Percentiles rank a stretch among this genome's conserved stretches.
Evolutionary conservation across 1,139 yeast genomes (phyloP).

Genomic region (Ogataea hybrid): DNA sequence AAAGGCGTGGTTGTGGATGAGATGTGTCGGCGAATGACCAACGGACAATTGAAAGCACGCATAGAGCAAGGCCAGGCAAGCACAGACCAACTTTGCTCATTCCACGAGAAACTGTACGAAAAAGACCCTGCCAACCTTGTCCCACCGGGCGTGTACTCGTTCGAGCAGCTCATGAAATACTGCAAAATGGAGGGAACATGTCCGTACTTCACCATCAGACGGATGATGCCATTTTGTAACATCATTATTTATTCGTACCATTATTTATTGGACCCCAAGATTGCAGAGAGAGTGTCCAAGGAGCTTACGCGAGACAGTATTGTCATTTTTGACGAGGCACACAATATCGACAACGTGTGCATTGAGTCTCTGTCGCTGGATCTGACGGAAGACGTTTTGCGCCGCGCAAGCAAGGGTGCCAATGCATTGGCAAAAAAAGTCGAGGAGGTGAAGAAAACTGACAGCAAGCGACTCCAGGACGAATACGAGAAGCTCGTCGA

Average conservation of each 20-base stretch:
- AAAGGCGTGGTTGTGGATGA: conserved; percentile 97
- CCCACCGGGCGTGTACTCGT: conserved; percentile 93
- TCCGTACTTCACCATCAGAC: conserved; percentile 95
- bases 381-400: conserved; percentile 77
- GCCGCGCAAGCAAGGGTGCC: conserved; percentile 81
- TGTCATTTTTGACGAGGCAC: conserved; percentile 97
- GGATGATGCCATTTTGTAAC: conserved; percentile 96
- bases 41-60: conserved; percentile 77
- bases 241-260: conserved; percentile 95
- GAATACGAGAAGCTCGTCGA: conserved; percentile 91
- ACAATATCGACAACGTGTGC: conserved; percentile 97
- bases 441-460: conserved; percentile 78
- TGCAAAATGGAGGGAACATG: conserved; percentile 81
- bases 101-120: conserved; percentile 84
- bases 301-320: conserved; percentile 92
- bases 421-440: conserved; percentile 69
- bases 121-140: conserved; percentile 83
- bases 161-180: conserved; percentile 74
- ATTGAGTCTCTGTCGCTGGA: conserved; percentile 93
- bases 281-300: conserved; percentile 90
- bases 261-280: conserved; percentile 92
- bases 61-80: conserved; percentile 60
- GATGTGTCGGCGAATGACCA: conserved; percentile 90
- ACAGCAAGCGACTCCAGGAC: conserved; percentile 77
- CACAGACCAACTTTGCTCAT: conserved; percentile 68